phyloP scores from a whole-genome alignment of 805 yeast species.

The Saturnispora gosingensis region DNA sequence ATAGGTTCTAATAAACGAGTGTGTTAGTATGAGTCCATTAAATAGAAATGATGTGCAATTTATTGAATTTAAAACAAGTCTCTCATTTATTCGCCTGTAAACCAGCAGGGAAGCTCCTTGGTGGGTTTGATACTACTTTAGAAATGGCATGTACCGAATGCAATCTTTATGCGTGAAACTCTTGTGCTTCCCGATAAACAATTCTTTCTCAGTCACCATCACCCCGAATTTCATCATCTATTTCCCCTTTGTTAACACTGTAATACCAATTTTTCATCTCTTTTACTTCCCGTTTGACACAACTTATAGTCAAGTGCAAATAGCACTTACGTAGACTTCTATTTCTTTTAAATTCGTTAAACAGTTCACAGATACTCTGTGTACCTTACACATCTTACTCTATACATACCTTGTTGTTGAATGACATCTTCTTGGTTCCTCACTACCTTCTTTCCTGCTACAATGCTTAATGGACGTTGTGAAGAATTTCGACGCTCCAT shows the following conservation, averaged over 20 bases:
- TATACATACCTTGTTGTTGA: constrained; percentile 17
- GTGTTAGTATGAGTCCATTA: not conserved
- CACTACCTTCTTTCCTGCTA: not conserved
- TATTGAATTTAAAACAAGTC: no score
- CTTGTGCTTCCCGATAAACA: not conserved
- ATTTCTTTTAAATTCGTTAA: not conserved
- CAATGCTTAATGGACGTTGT: not conserved
- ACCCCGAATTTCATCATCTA: not conserved
- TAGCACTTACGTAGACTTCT: not conserved
- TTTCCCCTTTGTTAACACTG: not conserved
- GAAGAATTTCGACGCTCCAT: not conserved
- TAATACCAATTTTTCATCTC: not conserved
- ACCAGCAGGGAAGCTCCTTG: no score
- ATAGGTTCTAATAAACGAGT: constrained; percentile 50
- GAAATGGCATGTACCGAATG: no score
- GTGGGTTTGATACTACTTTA: no score
- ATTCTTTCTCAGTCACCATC: not conserved
- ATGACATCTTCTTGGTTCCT: constrained; percentile 10
- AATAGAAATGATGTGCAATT: no score
- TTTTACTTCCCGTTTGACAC: not conserved
- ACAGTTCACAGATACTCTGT: not conserved
- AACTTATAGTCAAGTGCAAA: not conserved
- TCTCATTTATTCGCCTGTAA: no score
- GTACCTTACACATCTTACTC: not conserved
- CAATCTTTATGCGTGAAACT: no score